A percentile compares a stretch with the other conserved stretches of the same genome.
Evolutionary conservation across 306 rosid genomes (phyloP).

Genomic region (Fragaria vesca): DNA sequence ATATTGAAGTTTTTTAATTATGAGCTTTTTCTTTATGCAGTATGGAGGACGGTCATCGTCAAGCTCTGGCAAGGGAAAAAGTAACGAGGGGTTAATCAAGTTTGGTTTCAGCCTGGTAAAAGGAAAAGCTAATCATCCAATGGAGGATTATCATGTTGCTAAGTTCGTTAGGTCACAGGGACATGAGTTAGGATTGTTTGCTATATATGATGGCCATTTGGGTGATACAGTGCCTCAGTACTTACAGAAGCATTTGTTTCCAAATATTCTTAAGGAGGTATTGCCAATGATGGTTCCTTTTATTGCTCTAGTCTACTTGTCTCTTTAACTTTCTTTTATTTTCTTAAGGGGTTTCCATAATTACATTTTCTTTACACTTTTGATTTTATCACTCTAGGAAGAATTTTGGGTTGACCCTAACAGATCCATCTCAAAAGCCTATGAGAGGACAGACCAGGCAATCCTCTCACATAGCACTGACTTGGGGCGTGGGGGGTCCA

Average conservation of each 20-base stretch:
- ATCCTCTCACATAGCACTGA: constrained; percentile 87
- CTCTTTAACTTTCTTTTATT: background rate
- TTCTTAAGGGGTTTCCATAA: background rate
- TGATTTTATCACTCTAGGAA: constrained; percentile 46
- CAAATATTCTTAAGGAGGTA: constrained; percentile 83
- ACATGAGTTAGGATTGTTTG: constrained; percentile 85
- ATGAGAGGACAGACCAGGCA: constrained; percentile 82
- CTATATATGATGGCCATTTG: constrained; percentile 90
- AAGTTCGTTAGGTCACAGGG: constrained; percentile 61
- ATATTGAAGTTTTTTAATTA: constrained; percentile 17
- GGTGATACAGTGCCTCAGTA: constrained; percentile 87
- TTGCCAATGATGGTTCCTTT: constrained; percentile 12
- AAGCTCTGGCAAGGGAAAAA: constrained; percentile 82
- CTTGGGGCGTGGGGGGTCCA: constrained; percentile 94
- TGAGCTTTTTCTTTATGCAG: constrained; percentile 36
- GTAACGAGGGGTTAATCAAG: constrained; percentile 63
- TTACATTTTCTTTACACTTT: constrained; percentile 21
- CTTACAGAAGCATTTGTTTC: constrained; percentile 77
- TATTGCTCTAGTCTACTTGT: constrained; percentile 17
- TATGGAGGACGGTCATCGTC: constrained; percentile 56
- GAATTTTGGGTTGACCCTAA: constrained; percentile 82
- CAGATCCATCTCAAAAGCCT: constrained; percentile 78
- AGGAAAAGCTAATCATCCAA: constrained; percentile 95
- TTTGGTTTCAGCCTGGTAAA: constrained; percentile 82
- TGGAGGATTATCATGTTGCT: constrained; percentile 99